Evolutionary conservation across 257 asterid genomes (phyloP).

Genomic region (Petrea volubilis): DNA sequence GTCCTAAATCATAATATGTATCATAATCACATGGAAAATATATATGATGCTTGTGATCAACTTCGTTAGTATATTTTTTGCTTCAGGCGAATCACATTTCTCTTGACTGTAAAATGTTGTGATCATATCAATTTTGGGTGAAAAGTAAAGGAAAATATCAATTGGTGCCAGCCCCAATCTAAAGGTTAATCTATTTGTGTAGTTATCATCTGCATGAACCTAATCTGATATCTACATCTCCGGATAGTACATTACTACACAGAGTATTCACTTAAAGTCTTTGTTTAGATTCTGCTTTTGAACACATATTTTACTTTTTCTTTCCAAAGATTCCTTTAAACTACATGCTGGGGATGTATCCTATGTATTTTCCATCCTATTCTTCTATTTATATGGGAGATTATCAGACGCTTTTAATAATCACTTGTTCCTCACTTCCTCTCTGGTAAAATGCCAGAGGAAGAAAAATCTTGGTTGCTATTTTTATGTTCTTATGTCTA

Average conservation of each 20-base stretch:
- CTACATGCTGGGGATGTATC: background rate
- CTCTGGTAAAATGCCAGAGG: background rate
- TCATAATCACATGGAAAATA: slow-evolving; percentile 7
- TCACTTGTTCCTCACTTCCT: background rate
- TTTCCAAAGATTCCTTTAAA: background rate
- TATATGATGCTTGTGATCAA: background rate
- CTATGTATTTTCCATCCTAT: background rate
- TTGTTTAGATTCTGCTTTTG: background rate
- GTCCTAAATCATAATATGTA: background rate
- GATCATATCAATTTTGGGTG: background rate
- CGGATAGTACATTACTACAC: background rate
- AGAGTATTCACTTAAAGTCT: background rate
- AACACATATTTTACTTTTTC: background rate
- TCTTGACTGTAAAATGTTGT: background rate
- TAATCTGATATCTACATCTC: background rate
- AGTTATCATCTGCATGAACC: background rate
- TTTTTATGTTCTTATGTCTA: background rate
- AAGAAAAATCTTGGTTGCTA: background rate
- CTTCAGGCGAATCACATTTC: background rate
- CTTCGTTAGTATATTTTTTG: background rate
- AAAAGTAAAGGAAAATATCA: background rate
- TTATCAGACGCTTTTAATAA: no score
- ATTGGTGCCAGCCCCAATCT: background rate
- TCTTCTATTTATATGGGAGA: background rate
- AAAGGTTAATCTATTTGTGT: background rate